Evolutionary conservation across 2,329 filamentous ascomycete genomes (phyloP).

Genomic region (Sarocladium strictum): DNA sequence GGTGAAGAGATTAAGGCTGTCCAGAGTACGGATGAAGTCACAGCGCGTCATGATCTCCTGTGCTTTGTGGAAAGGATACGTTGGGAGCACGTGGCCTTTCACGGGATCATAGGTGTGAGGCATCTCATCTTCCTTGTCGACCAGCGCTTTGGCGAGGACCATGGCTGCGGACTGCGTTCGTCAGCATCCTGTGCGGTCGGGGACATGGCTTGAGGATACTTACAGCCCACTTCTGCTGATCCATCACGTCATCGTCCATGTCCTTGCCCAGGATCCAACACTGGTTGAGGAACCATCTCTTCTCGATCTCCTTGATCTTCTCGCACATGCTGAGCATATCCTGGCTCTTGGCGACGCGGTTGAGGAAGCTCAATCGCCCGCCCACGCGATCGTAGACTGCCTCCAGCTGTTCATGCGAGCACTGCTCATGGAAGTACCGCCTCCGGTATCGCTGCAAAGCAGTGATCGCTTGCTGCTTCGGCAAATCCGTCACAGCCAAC

Average conservation of each 20-base stretch:
- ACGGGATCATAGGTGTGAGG: slow-evolving; percentile 61
- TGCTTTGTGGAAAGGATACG: slow-evolving; percentile 74
- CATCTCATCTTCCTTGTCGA: slow-evolving; percentile 69
- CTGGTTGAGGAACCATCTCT: slow-evolving; percentile 72
- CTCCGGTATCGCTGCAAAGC: slow-evolving; percentile 76
- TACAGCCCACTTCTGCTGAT: slow-evolving; percentile 92
- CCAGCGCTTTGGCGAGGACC: slow-evolving; percentile 84
- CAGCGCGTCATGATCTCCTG: slow-evolving; percentile 92
- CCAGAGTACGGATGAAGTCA: slow-evolving; percentile 89
- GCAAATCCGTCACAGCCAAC: slow-evolving; percentile 75
- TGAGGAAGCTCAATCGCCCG: slow-evolving; percentile 81
- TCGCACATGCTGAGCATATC: slow-evolving; percentile 79
- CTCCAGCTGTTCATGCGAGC: slow-evolving; percentile 53
- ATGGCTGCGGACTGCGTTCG: slow-evolving; percentile 70
- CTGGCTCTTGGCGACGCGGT: slow-evolving; percentile 77
- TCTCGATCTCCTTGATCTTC: slow-evolving; percentile 62
- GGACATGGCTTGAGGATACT: slow-evolving; percentile 28
- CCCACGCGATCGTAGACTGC: slow-evolving; percentile 83
- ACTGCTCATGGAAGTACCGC: slow-evolving; percentile 65
- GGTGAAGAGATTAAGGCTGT: slow-evolving; percentile 91
- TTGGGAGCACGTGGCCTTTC: slow-evolving; percentile 69
- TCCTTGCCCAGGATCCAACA: slow-evolving; percentile 67
- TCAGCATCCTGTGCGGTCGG: neutral
- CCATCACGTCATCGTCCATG: slow-evolving; percentile 97
- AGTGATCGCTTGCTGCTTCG: slow-evolving; percentile 68